phyloP scores from a whole-genome alignment of 1,139 yeast genomes.

The Blastobotrys illinoisensis region DNA sequence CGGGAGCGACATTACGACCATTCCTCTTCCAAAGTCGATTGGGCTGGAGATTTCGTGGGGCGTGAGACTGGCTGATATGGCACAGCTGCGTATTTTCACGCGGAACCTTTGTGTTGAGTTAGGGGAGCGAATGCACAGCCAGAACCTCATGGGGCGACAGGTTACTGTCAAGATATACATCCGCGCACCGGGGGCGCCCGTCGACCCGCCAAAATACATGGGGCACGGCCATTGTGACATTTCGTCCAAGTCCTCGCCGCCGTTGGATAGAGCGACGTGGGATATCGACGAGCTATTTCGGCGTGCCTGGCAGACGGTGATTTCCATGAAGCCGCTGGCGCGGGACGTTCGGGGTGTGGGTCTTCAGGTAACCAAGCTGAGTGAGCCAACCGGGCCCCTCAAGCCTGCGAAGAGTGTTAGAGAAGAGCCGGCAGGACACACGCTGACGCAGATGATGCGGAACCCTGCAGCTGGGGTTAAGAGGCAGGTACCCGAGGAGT shows the following conservation, averaged over 20 bases:
- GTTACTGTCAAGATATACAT: conserved; percentile 60
- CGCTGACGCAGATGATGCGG: conserved; percentile 1
- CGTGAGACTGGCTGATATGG: conserved; percentile 57
- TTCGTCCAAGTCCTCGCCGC: conserved; percentile 49
- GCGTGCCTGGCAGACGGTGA: conserved; percentile 52
- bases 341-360: conserved; percentile 75
- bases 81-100: conserved; percentile 62
- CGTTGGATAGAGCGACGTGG: conserved; percentile 59
- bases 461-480: background rate
- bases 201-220: conserved; percentile 67
- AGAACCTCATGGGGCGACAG: conserved; percentile 49
- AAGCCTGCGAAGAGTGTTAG: conserved; percentile 13
- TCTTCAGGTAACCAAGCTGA: conserved; percentile 54
- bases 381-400: background rate
- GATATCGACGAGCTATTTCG: conserved; percentile 57
- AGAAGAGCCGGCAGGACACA: conserved; percentile 2
- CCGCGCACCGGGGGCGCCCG: conserved; percentile 60
- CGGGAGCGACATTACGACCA: conserved; percentile 43
- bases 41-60: conserved; percentile 94
- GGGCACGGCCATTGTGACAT: conserved; percentile 83
- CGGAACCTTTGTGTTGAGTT: conserved; percentile 56
- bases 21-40: conserved; percentile 60
- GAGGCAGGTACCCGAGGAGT: conserved; percentile 6
- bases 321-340: conserved; percentile 56
- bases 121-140: conserved; percentile 41